Base-by-base conservation (phyloP, 2,329 filamentous ascomycete species). In the Thermothelomyces thermophilus region DNA sequence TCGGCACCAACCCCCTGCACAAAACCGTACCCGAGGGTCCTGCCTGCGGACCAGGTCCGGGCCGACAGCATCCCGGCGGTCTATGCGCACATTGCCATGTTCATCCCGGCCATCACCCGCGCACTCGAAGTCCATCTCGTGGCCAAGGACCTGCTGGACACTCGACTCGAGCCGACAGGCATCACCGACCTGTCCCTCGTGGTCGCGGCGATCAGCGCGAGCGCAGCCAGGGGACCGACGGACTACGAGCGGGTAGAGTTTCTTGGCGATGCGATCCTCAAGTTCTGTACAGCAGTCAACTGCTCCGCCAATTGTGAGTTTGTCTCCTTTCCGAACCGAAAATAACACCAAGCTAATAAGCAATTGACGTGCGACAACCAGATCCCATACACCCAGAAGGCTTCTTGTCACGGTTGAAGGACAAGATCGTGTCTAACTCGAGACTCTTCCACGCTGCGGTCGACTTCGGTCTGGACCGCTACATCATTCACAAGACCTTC, bases 231-330 rank as follows among this genome's bases (percentile, higher is more conserved):
- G 2, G 80, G 83, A 41, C 64, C 69, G 1, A 75, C 73, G 0
- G 77, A 95, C 56, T 96, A 96, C 62, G 86, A 97, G 60, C 75
- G 86, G 2, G 71, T 95, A 0, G 93, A 97, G 63, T 94, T 94
- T 58, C 70, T 96, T 0, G 93, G 93, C 0, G 91, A 97, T 60
- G 82, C 82, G 0, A 73, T 95, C 1, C 73, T 97, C 33, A 97
- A 97, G 61, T 79, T 84, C 50, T 80, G 79, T 41, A 75, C 85
- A 0, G 80, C 82, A 0, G 64, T 88, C 1, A 83, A 89, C 48
- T 73, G 90, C 3, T 70, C 72, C 16, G 73, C 74, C 0, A 65
- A 73, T 19, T 63, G 78, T 80, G 63, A 65, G 75, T 66, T 2
- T 20, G 9, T 17, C 16, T 40, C 26, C 46, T 35, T n/a, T n/a